Evolutionary conservation across 768 basidiomycete species (phyloP).

Genomic region (Pleurotus giganteus): DNA sequence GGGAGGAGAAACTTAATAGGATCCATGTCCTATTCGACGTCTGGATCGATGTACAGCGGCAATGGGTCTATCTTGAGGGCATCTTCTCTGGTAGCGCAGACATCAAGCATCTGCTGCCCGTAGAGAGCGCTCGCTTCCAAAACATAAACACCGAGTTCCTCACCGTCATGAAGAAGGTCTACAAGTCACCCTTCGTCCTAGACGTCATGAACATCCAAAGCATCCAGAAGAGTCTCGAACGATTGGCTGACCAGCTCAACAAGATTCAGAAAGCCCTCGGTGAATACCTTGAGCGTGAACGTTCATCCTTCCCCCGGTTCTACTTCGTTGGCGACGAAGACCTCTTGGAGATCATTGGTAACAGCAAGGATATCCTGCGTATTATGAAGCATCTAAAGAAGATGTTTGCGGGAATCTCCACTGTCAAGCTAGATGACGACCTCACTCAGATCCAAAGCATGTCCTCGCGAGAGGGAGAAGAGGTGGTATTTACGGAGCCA

Average conservation of each 20-base stretch:
- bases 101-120: conserved; percentile 97
- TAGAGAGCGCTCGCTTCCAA: conserved; percentile 96
- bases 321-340: conserved; percentile 99
- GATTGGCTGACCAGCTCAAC: conserved; percentile 90
- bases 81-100: conserved; percentile 99
- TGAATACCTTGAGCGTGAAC: conserved; percentile 97
- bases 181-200: conserved; percentile 96
- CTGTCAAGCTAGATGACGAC: conserved; percentile 84
- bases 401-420: conserved; percentile 99
- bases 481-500: conserved; percentile 79
- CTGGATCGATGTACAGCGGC: conserved; percentile 99
- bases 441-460: conserved; percentile 88
- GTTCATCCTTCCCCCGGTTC: conserved; percentile 97
- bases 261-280: conserved; percentile 99
- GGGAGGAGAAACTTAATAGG: conserved; percentile 96
- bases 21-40: conserved; percentile 97
- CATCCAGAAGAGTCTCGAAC: conserved; percentile 96
- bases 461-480: conserved; percentile 95
- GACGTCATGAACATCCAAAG: conserved; percentile 96
- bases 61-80: conserved; percentile 99
- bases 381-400: conserved; percentile 99
- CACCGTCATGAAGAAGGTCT: conserved; percentile 99
- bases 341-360: conserved; percentile 97
- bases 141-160: conserved; percentile 99
- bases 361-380: conserved; percentile 96